A percentile compares a stretch with the other conserved stretches of the same genome.
These are phyloP conservation scores for Phytophthora pseudosyringae DNA, from an alignment of 352 stramenopile species.

Conservation along the genomic window DNA sequence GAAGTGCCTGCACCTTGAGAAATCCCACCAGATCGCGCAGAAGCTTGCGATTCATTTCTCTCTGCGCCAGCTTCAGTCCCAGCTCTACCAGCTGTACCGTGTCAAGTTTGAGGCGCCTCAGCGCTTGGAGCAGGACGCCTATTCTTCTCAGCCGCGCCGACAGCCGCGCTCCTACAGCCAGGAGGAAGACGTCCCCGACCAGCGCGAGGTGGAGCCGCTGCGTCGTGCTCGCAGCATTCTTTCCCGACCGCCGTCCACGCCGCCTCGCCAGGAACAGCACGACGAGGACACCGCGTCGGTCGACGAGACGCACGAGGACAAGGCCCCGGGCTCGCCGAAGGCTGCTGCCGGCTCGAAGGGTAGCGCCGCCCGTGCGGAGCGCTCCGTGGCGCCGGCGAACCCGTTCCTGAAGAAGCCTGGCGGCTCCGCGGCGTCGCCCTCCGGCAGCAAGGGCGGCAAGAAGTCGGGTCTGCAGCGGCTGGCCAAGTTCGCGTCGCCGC, in stretches of 20 bases:
- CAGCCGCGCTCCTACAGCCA: slow-evolving; percentile 13
- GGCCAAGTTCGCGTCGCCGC: slow-evolving; percentile 65
- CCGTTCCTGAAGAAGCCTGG: slow-evolving; percentile 75
- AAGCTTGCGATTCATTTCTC: slow-evolving; percentile 85
- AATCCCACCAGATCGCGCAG: slow-evolving; percentile 85
- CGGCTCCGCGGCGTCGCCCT: slow-evolving; percentile 16
- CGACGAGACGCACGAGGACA: slow-evolving; percentile 20
- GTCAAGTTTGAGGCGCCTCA: slow-evolving; percentile 57
- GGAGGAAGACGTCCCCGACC: slow-evolving; percentile 18
- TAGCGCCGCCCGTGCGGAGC: slow-evolving; percentile 32
- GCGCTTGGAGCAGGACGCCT: slow-evolving; percentile 24
- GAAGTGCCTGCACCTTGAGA: slow-evolving; percentile 84
- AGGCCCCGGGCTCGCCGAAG: slow-evolving; percentile 13
- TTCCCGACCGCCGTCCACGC: slow-evolving; percentile 36
- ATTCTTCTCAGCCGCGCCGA: slow-evolving; percentile 23
- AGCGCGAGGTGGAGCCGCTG: slow-evolving; percentile 38
- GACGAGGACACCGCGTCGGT: slow-evolving; percentile 18
- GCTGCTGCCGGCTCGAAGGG: slow-evolving; percentile 8
- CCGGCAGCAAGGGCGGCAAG: slow-evolving; percentile 29
- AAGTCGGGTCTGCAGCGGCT: slow-evolving; percentile 64
- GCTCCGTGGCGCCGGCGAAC: slow-evolving; percentile 65
- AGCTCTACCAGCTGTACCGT: slow-evolving; percentile 78
- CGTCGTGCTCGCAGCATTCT: slow-evolving; percentile 44
- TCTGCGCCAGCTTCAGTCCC: slow-evolving; percentile 69
- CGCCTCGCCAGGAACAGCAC: slow-evolving; percentile 22